phyloP scores from a whole-genome alignment of 148 eudicot genomes.

The Rhododendron vialii region DNA sequence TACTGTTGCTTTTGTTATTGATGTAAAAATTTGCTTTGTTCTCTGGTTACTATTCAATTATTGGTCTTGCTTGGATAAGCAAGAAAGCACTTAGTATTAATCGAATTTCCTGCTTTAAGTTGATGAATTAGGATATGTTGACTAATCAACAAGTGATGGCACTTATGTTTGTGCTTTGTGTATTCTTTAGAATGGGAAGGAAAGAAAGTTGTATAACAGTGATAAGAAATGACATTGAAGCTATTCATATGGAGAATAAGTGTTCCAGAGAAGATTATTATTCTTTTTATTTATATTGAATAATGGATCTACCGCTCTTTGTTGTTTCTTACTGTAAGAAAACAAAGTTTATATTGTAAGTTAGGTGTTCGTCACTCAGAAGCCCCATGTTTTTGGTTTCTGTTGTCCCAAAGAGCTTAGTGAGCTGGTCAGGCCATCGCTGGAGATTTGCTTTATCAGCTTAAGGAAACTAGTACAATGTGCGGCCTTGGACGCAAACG shows the following conservation, averaged over 20 bases:
- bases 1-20: slow-evolving; percentile 8
- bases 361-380: neutral
- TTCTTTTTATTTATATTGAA: neutral
- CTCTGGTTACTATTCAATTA: neutral
- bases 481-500: neutral
- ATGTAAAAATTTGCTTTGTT: slow-evolving; percentile 12
- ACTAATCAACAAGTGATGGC: neutral
- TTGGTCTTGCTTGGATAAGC: neutral
- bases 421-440: neutral
- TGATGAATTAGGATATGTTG: neutral
- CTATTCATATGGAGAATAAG: neutral
- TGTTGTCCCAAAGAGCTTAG: neutral
- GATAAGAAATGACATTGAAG: neutral
- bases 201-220: neutral
- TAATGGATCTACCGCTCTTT: neutral
- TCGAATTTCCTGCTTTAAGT: neutral
- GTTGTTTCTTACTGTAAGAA: neutral
- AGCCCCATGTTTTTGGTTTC: neutral
- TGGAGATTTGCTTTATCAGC: neutral
- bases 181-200: neutral
- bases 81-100: neutral
- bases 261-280: neutral
- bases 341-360: neutral
- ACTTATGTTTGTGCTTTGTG: neutral
- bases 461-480: neutral